These are phyloP conservation scores for Starmerella bacillaris DNA, from an alignment of 805 yeast genomes.

Conservation along the genomic window DNA sequence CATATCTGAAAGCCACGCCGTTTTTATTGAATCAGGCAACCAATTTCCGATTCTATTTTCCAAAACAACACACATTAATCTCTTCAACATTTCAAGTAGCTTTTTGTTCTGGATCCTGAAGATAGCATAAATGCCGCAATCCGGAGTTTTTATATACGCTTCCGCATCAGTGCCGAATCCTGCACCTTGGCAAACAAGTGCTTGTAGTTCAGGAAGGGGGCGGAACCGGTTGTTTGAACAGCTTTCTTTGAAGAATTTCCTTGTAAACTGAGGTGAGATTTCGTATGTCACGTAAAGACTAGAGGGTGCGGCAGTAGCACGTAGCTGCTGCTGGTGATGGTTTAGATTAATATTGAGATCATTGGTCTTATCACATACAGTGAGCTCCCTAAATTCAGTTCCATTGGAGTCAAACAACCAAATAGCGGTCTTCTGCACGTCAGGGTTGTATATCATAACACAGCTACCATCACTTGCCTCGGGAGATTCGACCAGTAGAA, in stretches of 20 bases:
- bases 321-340: constrained; percentile 1
- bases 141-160: constrained; percentile 13
- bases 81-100: constrained; percentile 6
- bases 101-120: constrained; percentile 13
- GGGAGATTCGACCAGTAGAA: constrained; percentile 8
- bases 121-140: constrained; percentile 10
- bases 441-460: constrained; percentile 3
- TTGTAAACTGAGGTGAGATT: constrained; percentile 5
- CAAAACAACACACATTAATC: constrained; percentile 7
- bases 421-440: constrained; percentile 2
- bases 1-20: constrained; percentile 4
- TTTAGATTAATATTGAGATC: not conserved
- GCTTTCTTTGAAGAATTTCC: constrained; percentile 4
- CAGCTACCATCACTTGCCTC: constrained; percentile 4
- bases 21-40: constrained; percentile 10
- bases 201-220: constrained; percentile 10
- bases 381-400: constrained; percentile 9
- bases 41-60: constrained; percentile 8
- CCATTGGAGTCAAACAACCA: constrained; percentile 13
- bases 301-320: not conserved
- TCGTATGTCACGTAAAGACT: not conserved
- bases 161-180: constrained; percentile 13
- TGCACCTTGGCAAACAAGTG: constrained; percentile 7
- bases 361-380: not conserved
- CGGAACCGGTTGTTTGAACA: constrained; percentile 6